Base-by-base conservation (phyloP, 305 asterid genomes). In the Fraxinus sp. region DNA sequence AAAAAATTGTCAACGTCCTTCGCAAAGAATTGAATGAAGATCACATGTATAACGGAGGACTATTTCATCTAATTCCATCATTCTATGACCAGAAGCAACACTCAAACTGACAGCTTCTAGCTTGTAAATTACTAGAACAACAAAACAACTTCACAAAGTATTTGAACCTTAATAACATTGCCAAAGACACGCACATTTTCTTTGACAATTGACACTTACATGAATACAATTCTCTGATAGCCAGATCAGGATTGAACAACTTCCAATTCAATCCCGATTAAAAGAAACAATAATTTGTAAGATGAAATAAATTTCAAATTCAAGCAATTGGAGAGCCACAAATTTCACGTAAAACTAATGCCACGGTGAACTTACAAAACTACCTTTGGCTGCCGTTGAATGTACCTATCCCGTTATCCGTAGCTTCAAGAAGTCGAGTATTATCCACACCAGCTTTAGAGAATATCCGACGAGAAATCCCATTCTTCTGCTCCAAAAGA, bases 401-500 rank as follows among this genome's bases (percentile, higher is more conserved):
- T 90, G 87, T 84, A 95, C 85, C 87, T 91, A 77, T 36, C 41
- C 41, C 41, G 41, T 36, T 36, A 36, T 93, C 96, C 46, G 98
- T 92, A 77, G 96, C 92, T 84, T 95, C 96, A 37, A 95, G 93
- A 82, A 95, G 93, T 1, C 91, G 89, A 52, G 98, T 91, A 86
- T 93, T 96, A 85, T 96, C 99, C 79, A 96, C 94, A 5, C 93
- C 97, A 3, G 86, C 94, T 85, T 94, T 96, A 5, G 98, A 88
- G 83, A 96, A 96, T 76, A 96, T 93, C 73, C 98, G 91, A 24
- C 99, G 97, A 82, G 98, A 98, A 84, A 96, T 92, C 7, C 99
- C 98, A 35, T 96, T 89, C 90, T 96, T 96, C 92, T 94, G 99
- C 91, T 96, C 98, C 92, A 96, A 81, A 70, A 96, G 94, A 1